Evolutionary conservation across 225 moss, liverwort and hornwort genomes (phyloP), one percentile per base, ranked within the genome.

Genomic region (Rhytidiadelphus loreus): DNA sequence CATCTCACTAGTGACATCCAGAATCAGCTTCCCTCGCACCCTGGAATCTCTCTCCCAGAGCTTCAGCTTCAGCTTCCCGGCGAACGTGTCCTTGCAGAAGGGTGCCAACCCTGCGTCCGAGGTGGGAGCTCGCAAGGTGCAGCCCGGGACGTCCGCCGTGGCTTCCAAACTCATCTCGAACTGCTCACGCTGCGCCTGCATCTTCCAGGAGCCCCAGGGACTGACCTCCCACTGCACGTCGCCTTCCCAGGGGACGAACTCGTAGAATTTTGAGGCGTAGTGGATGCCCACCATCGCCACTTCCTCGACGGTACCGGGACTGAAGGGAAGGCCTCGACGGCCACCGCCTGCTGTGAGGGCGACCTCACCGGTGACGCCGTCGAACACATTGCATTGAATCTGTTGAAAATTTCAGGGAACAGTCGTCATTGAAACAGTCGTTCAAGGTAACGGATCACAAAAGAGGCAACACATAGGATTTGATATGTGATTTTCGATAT

Each of bases 231-330:
- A 99, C 81, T 96, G 94, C 61, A 99, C 98, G 37, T 62, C 84
- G 46, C 98, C 95, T 66, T 88, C 86, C 98, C 98, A 99, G 7
- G 98, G 98, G 8, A 99, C 96, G 83, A 99, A 99, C 87, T 97
- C 97, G 78, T 94, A 97, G 89, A 97, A 96, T 69, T 93, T 96
- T 24, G 92, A 91, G 64, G 77, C 92, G 89, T 93, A 96, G 86
- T 99, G 98, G 46, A 99, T 90, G 23, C 96, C 98, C 50, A 97
- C 96, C 98, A 99, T 97, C 66, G 97, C 97, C 64, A 99, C 97
- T 91, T 99, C 96, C 89, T 99, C 97, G 73, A 90, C 81, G 66
- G 92, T 86, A 35, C 96, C 94, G 6, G 93, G 93, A 22, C 96
- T 56, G 29, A 98, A 95, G 20, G 97, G 98, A 6, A 98, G 92